Conservation (phyloP, 225 moss, liverwort and hornwort species). For the Physcomitrellopsis africana region DNA sequence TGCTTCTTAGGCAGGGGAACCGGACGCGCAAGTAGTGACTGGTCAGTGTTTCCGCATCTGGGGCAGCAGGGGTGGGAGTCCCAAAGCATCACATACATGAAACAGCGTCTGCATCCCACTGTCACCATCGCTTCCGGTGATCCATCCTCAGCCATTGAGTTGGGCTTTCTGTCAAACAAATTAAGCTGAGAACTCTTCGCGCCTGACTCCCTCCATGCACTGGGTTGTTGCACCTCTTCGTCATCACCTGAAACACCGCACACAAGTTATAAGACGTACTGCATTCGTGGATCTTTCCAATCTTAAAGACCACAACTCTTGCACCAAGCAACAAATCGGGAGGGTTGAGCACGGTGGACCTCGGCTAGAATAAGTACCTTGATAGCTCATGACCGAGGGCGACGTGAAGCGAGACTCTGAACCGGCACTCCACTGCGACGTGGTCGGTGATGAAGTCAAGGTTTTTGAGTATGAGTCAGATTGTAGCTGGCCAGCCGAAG, state of each 20-base stretch:
- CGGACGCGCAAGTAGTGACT: constrained; percentile 57
- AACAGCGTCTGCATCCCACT: constrained; percentile 76
- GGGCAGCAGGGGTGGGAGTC: constrained; percentile 77
- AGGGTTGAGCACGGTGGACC: not conserved
- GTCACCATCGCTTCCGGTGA: constrained; percentile 54
- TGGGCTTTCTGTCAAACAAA: not conserved
- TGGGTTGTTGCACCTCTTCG: constrained; percentile 43
- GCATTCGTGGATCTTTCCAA: too few species aligned
- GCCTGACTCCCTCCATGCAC: constrained; percentile 26
- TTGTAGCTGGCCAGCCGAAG: constrained; percentile 14
- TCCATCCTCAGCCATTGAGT: not conserved
- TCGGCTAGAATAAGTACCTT: constrained; percentile 39
- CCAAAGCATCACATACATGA: constrained; percentile 81
- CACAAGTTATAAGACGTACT: too few species aligned
- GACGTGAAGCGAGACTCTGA: constrained; percentile 54
- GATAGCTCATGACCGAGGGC: constrained; percentile 76
- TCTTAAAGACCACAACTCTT: too few species aligned
- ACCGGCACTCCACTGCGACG: constrained; percentile 49
- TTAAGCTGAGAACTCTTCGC: not conserved
- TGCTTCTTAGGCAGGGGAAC: constrained; percentile 48
- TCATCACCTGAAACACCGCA: constrained; percentile 31
- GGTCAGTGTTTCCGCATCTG: constrained; percentile 72
- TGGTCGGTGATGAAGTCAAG: constrained; percentile 45
- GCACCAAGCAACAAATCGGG: not conserved
- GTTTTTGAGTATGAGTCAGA: constrained; percentile 37